Evolutionary conservation across 1,284 basidiomycete species (phyloP), one percentile per base, ranked within the genome.

Genomic region (Ceratobasidium sp.): DNA sequence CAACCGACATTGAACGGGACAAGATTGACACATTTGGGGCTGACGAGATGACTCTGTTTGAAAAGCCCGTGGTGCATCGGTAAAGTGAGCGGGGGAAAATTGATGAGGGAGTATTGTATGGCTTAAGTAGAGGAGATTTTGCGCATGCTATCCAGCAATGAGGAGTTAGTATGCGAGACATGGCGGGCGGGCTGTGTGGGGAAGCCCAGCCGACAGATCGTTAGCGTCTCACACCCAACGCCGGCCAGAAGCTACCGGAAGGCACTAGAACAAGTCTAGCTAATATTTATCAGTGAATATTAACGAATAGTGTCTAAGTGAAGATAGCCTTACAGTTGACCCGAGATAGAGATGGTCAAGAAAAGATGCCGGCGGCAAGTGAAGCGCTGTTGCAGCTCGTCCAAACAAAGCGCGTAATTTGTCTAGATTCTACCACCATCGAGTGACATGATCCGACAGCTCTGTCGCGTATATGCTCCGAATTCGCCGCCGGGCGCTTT

Each of bases 391-490:
- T 0, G 62, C 40, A 42, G 50, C 38, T 40, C 20, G 23, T 1
- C 2, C 57, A 65, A 64, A 65, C 73, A 75, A 59, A 56, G 40
- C 44, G 62, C 62, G 62, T 50, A 50, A 44, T 23, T 13, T 23
- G 38, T 12, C 7, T 13, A 26, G 9, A 12, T 15, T 20, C 15
- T n/a, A 59, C 57, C 28, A 40, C 61, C 61, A 64, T 44, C 38
- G 17, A 4, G 9, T 42, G 59, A 62, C 10, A 48, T 76, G 74
- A 59, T 76, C 74, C 74, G 74, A 67, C 44, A 52, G 33, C 61
- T 54, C 44, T 17, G 38, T 12, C 46, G 64, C 64, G n/a, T 67
- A 65, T 64, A 76, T 76, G 74, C 64, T 76, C 74, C 74, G 74
- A 46, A 66, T 66, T 76, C 74, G 15, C 59, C 54, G 61, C 33